Conservation (phyloP, 176 grass and related monocot genomes). For the Oryza officinalis region DNA sequence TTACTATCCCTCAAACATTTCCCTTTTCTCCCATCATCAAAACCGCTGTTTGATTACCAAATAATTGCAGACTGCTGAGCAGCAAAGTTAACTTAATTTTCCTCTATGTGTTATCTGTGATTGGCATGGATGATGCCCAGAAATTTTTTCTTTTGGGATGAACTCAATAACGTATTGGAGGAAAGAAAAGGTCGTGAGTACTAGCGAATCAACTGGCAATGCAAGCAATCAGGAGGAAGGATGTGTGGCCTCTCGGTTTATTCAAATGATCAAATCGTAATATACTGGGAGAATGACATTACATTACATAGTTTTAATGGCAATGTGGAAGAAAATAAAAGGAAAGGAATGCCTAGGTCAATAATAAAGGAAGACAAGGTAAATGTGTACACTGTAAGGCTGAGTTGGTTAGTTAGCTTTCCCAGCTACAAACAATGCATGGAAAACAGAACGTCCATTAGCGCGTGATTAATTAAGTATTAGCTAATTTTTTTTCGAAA, state of each 20-base stretch:
- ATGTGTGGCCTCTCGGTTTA: neutral
- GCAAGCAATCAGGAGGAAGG: neutral
- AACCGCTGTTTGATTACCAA: neutral
- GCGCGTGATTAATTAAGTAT: no score
- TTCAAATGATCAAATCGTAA: neutral
- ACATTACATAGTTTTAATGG: neutral
- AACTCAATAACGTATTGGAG: neutral
- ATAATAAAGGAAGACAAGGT: neutral
- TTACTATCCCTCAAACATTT: neutral
- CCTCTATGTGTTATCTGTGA: neutral
- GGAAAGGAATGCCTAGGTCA: neutral
- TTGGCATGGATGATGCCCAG: neutral
- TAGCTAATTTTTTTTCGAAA: no score
- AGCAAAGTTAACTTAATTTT: neutral
- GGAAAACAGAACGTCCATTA: no score
- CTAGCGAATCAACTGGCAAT: neutral
- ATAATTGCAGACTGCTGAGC: neutral
- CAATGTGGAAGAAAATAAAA: neutral
- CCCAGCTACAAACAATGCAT: no score
- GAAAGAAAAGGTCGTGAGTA: neutral
- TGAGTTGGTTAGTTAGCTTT: no score
- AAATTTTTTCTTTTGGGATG: neutral
- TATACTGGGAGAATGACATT: neutral
- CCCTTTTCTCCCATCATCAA: no score
- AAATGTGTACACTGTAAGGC: conserved; percentile 28